Evolutionary conservation across 306 rosid genomes (phyloP).

Genomic region (Myrica gale): DNA sequence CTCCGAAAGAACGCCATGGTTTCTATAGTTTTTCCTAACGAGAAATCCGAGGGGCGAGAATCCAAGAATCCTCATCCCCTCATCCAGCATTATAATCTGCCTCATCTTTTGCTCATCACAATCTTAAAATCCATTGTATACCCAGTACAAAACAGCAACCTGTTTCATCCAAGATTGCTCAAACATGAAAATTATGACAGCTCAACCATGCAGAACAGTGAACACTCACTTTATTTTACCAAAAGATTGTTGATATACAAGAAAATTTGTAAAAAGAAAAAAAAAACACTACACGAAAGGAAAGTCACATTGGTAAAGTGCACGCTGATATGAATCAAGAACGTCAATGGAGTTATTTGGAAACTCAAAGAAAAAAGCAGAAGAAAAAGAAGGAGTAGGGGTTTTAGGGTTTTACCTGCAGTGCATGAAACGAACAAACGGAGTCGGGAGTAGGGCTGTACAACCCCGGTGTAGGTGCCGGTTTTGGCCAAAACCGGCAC

Average conservation of each 20-base stretch:
- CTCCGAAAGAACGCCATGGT: too few relatives aligned
- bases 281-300: too few relatives aligned
- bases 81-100: conserved; percentile 6
- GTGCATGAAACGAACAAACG: neutral
- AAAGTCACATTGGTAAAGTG: neutral
- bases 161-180: neutral
- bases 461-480: too few relatives aligned
- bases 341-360: neutral
- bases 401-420: neutral
- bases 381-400: neutral
- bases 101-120: neutral
- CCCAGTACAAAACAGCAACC: neutral
- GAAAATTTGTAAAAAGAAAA: too few relatives aligned
- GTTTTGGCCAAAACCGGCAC: too few relatives aligned
- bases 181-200: neutral
- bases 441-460: too few relatives aligned
- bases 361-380: neutral
- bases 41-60: too few relatives aligned
- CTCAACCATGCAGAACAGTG: neutral
- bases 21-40: too few relatives aligned
- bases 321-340: neutral
- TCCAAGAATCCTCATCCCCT: conserved; percentile 10
- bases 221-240: neutral
- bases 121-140: neutral
- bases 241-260: neutral